Evolutionary conservation across 805 yeast species (phyloP), one percentile per base, ranked within the genome.

Genomic region (Ogataea neopini): DNA sequence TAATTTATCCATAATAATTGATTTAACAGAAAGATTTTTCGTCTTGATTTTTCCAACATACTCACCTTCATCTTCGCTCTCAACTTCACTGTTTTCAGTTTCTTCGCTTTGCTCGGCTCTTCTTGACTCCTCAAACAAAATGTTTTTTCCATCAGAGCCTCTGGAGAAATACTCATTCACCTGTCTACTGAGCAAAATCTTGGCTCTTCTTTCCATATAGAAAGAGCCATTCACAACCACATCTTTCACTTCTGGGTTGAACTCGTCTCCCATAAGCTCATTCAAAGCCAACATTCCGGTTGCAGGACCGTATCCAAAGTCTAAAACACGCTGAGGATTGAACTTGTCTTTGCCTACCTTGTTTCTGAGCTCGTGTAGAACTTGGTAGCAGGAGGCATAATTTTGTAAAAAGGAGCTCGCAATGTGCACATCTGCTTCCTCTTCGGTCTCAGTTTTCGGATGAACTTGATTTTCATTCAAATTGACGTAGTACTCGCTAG

Each of bases 271-370:
- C 81, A 88, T 80, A 1, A 91, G 58, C 58, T 90, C 96, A 60
- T 91, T 88, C 44, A 90, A 70, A 0, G 96, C 98, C 13, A 91
- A 68, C 72, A 94, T 81, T 1, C 97, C 97, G 0, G 95, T 84
- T 1, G 89, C 92, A 1, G 99, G 98, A 0, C 99, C 98, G 61
- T 76, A 83, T 0, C 96, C 92, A 11, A 88, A 79, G 59, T 88
- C 95, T 42, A 94, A 71, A 0, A 94, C 79, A 4, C 79, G 71
- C 23, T 75, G 60, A 0, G 97, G 97, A 18, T 64, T 64, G 69
- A 89, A 87, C 40, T 61, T 59, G 0, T 69, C 70, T 6, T 61
- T 67, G 0, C 83, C 85, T 17, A 75, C 63, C 34, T 91, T 71
- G 37, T 73, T 72, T 54, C 79, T 73, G 29, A 90, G 67, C 56